Base-by-base conservation (phyloP, 2,329 filamentous ascomycete genomes). In the Aphanoascus verrucosus region DNA sequence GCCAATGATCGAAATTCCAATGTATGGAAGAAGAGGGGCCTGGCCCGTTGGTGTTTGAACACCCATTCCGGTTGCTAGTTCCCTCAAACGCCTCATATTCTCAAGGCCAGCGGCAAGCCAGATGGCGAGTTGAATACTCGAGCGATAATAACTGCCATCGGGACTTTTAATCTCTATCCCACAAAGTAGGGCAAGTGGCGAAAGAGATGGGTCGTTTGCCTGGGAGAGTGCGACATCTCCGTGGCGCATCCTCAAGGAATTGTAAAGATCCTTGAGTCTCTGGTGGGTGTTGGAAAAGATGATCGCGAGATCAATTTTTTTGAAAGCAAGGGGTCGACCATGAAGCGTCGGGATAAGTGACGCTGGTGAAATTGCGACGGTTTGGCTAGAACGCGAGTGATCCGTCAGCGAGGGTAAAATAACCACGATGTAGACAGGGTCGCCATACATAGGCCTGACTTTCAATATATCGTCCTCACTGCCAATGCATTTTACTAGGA, bases 61-160 rank as follows among this genome's bases (percentile, higher is more conserved):
- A 4, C 23, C 7, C 23, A 28, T 11, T 37, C 12, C 35, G n/a
- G n/a, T 9, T 5, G 35, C 35, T 1, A 41, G 34, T n/a, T 5
- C 15, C 19, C 32, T 37, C 15, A 50, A 35, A 15, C 31, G 48
- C 19, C 17, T 31, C 14, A 20, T 50, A 28, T 50, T 42, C 19
- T 55, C 53, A 38, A 52, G 47, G 17, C 53, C 47, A 1, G 53
- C 53, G 4, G 48, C 38, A 9, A 55, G 31, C 47, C 53, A 52
- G 12, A 51, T 44, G 40, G 28, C 53, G 9, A 52, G 15, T 41
- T 55, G 53, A 5, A 55, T 23, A 19, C 19, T 51, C 11, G 53
- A 40, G 8, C 38, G 20, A 20, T 55, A 46, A 15, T 51, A 51
- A 23, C 53, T 55, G n/a, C 53, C 53, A 19, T 52, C 53, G 19